Base-by-base conservation (phyloP, 352 stramenopile genomes). In the Pythium aristosporum region DNA sequence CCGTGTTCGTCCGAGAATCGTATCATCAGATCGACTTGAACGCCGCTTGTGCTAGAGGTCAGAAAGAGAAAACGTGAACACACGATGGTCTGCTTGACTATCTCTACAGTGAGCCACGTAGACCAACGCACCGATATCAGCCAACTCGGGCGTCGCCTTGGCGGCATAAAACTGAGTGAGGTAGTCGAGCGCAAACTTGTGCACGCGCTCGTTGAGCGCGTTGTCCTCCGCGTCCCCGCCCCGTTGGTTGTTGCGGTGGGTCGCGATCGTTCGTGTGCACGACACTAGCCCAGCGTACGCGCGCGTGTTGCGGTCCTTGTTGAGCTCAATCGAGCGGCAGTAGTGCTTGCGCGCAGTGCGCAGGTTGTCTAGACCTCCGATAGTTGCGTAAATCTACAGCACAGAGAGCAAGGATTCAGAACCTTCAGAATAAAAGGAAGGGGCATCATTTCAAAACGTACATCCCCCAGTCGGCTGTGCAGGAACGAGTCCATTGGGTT, bases 401-500 rank as follows among this genome's bases (percentile, higher is more conserved):
- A 25, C 1, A n/a, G 2, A 36, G 18, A 41, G 28, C n/a, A 52
- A 37, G 18, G 25, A 30, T 30, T 30, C 25, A 30, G 25, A 30
- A 30, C 25, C 25, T 5, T 5, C 25, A 30, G 25, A 30, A 30
- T 30, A 23, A 48, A 7, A 23, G n/a, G 9, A 48, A 11, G 8
- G 12, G 42, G 18, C 13, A 48, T 25, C 8, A 20, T 11, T 23
- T 25, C n/a, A 23, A 23, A 23, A 62, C 67, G 41, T 57, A 80
- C 63, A 63, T 82, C 75, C 12, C 49, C 75, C 2, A 82, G 65
- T 18, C 73, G 69, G 54, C 56, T 70, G 57, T 80, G 72, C 41
- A 74, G 57, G 59, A 75, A 73, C n/a, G 71, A 73, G 46, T 75
- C 71, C 52, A 76, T 65, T 20, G 75, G 75, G 54, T 82, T 79